Base-by-base conservation (phyloP, 805 yeast species). In the Yamadazyma phyllophila region DNA sequence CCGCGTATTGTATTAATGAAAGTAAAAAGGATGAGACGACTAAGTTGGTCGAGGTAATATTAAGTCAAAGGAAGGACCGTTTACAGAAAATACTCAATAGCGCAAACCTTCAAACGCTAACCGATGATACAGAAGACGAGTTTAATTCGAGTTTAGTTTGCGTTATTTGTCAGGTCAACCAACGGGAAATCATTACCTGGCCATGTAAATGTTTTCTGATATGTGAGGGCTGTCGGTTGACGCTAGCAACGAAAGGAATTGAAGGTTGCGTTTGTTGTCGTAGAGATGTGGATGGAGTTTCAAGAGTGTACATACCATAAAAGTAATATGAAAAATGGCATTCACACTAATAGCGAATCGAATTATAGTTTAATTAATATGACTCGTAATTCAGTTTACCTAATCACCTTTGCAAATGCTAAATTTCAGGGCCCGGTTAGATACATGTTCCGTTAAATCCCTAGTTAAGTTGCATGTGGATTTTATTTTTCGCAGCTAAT, bases 161-260 rank as follows among this genome's bases (percentile, higher is more conserved):
- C 65, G 96, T 88, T 6, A 83, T 91, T 2, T 91, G 97, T 61
- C 92, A 85, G 54, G 73, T 76, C 4, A 80, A 84, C 47, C 77
- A 81, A 4, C 73, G 97, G 52, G 86, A 84, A 46, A 78, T 91
- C 35, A 82, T 91, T 7, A 69, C 92, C 2, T 91, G 97, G 97
- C 97, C 97, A 0, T 91, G 97, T 60, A 79, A 81, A 55, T 91
- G 97, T 62, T 79, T 91, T 45, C 90, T 96, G 0, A 71, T 91
- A 4, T 91, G 97, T 63, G 96, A 90, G 52, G 76, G 78, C 20
- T 91, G 97, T 59, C 74, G 97, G 13, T 69, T 82, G 9, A 78
- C 85, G 13, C 71, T 91, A 43, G 88, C 88, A 7, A 67, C 83
- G 29, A 76, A 90, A 49, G 85, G 86, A 10, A 83, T 84, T 58